Base-by-base conservation (phyloP, 345 rosid species). In the Kernera saxatilis region DNA sequence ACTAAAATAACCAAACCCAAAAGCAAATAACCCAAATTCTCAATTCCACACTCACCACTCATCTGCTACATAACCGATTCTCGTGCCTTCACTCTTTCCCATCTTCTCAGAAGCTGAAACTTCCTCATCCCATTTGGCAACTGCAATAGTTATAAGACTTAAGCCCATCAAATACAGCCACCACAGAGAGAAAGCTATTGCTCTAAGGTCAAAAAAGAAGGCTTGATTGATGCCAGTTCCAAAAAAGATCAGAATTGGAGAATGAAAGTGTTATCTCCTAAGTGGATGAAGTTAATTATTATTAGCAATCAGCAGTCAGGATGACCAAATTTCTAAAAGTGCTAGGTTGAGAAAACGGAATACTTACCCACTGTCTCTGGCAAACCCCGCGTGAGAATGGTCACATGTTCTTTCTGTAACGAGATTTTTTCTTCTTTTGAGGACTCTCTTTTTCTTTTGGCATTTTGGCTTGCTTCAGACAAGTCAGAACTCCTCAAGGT, bases 21-120 rank as follows among this genome's bases (percentile, higher is more conserved):
- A 18, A 18, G 19, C 29, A 59, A 30, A 58, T 19, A 19, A 55
- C 35, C 8, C 5, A 37, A 14, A 58, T 11, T 37, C 15, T 56
- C 17, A 56, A 19, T n/a, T n/a, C n/a, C n/a, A 72, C 44, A 68
- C 95, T 88, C 73, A 94, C 99, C 98, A 94, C 74, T 89, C 97
- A 84, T 94, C 92, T 5, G 77, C 83, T 53, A 94, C 83, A 60
- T 89, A 82, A 50, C 98, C 99, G 33, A 88, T 82, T 81, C 57
- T 71, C 21, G 45, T 6, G 72, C 37, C 67, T 75, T 44, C 82
- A 41, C 52, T 64, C 40, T 75, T 74, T 67, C 77, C 79, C 50
- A 46, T 39, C 52, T 45, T 74, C 18, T 52, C 61, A 60, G 84
- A 51, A 39, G 81, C 65, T 56, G 80, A 65, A 15, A 51, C 86